These are phyloP conservation scores for Picea sitchensis DNA, from an alignment of 75 land plant species.

Conservation along the genomic window DNA sequence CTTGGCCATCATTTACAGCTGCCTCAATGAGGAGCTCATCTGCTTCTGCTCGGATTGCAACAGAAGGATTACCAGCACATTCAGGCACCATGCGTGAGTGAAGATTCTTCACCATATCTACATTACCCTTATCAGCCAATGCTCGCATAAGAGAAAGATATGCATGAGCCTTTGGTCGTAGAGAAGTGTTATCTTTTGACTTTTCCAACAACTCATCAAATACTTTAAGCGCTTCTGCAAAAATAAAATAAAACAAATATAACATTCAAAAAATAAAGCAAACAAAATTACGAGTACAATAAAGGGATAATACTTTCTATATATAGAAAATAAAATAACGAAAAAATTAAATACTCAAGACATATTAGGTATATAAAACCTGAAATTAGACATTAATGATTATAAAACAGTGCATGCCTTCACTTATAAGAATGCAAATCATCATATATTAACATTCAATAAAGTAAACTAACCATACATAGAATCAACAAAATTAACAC, in stretches of 20 bases:
- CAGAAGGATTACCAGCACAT: slow-evolving; percentile 57
- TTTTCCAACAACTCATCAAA: slow-evolving; percentile 47
- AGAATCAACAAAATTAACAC: too few relatives aligned
- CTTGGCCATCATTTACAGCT: slow-evolving; percentile 67
- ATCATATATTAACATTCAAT: too few relatives aligned
- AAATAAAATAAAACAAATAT: background rate
- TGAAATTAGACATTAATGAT: too few relatives aligned
- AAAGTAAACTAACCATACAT: too few relatives aligned
- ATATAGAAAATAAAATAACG: background rate
- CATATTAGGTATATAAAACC: background rate
- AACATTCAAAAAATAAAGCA: background rate
- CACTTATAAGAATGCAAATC: too few relatives aligned
- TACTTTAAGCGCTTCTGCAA: slow-evolving; percentile 39
- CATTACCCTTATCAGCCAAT: slow-evolving; percentile 62
- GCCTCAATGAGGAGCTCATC: slow-evolving; percentile 88
- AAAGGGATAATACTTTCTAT: background rate
- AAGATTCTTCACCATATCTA: slow-evolving; percentile 38
- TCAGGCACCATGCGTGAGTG: slow-evolving; percentile 54
- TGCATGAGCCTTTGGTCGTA: slow-evolving; percentile 76
- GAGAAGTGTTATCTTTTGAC: slow-evolving; percentile 21
- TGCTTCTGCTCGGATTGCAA: slow-evolving; percentile 60
- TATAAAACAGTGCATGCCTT: too few relatives aligned
- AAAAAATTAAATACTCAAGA: background rate
- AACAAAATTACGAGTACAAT: background rate
- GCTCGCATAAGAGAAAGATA: slow-evolving; percentile 82